Evolutionary conservation across 2,329 filamentous ascomycete species (phyloP), one percentile per base, ranked within the genome.

Genomic region (Diaporthe capsici): DNA sequence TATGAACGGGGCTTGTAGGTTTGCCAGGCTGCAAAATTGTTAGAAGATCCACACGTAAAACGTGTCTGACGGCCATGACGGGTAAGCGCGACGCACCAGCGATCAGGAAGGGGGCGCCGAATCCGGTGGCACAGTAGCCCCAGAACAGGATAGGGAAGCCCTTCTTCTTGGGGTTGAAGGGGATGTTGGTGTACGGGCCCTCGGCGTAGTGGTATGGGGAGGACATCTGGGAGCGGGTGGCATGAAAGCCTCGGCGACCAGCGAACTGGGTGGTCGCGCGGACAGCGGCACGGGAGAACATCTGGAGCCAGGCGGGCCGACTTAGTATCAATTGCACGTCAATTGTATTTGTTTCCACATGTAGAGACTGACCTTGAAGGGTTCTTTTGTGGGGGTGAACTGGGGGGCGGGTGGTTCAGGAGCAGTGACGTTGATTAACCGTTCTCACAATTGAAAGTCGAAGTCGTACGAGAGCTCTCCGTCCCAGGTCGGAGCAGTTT

Each of bases 171-270:
- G 97, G 94, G 91, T 99, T 98, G 92, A 99, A 99, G 80, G 97
- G 97, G 80, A 99, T 88, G 91, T 98, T 98, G 90, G 91, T 93
- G 87, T 95, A 94, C 83, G 96, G 94, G 79, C 96, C 97, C 90
- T 98, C 96, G 81, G 96, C 94, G 90, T 99, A 99, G 91, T 99
- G 97, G 93, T 98, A 98, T 79, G 96, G 96, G 85, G 95, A 97
- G 82, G 90, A 91, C 85, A 98, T 88, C 86, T 94, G 95, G 84
- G 94, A 78, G 77, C 95, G 94, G 85, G 96, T 97, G 83, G 95
- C 92, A 87, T 95, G 94, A 93, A 99, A 98, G 88, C 94, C 95
- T 87, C 97, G 96, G 89, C 95, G 95, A 90, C 93, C 91, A 78
- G 79, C 79, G 76, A 81, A 78, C 72, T 79, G 78, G 77, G 88